These are phyloP conservation scores for Cinchona pubescens DNA, from an alignment of 257 asterid species.

Conservation along the genomic window DNA sequence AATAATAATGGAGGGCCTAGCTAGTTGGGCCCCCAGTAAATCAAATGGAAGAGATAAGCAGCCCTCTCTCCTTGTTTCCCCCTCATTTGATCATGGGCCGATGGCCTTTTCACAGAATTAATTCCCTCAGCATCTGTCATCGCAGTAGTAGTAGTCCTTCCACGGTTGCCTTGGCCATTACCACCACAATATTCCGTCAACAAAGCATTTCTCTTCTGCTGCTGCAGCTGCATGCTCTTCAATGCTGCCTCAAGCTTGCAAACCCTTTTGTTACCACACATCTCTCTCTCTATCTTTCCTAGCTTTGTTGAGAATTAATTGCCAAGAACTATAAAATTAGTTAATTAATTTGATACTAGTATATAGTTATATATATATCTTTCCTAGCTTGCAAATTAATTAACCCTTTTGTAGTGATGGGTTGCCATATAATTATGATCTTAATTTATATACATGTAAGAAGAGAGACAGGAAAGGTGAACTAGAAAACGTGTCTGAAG, in stretches of 20 bases:
- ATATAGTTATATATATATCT: no score
- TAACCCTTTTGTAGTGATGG: no score
- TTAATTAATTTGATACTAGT: no score
- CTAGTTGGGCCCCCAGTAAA: slow-evolving; percentile 19
- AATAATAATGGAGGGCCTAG: no score
- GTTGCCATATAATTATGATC: no score
- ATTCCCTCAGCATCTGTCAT: not conserved
- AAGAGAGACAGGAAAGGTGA: not conserved
- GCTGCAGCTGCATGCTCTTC: slow-evolving; percentile 10
- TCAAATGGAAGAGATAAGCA: slow-evolving; percentile 16
- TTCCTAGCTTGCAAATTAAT: no score
- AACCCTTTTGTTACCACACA: not conserved
- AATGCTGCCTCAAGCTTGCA: slow-evolving; percentile 21
- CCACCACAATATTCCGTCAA: not conserved
- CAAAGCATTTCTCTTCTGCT: not conserved
- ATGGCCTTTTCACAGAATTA: not conserved
- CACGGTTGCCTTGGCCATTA: not conserved
- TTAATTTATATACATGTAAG: no score
- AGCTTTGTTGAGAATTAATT: no score
- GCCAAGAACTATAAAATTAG: no score
- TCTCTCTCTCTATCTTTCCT: no score
- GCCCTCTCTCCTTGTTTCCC: slow-evolving; percentile 4
- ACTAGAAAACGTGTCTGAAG: not conserved
- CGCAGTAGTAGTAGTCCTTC: not conserved
- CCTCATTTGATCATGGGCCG: not conserved